A percentile compares a stretch with the other conserved stretches of the same genome.
phyloP scores from a whole-genome alignment of 1,139 yeast genomes.

The Debaryomyces sp. region DNA sequence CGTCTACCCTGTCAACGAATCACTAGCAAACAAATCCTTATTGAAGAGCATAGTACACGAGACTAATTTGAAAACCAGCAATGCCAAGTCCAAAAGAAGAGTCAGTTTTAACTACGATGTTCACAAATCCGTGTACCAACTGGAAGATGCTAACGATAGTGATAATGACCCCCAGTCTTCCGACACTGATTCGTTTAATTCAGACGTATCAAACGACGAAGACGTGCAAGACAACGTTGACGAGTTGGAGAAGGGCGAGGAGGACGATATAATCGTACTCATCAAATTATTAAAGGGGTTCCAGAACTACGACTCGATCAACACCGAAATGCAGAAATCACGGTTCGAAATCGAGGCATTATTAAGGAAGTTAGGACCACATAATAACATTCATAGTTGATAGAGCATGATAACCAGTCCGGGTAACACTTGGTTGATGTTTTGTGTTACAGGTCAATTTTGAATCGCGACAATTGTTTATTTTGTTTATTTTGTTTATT shows the following conservation, averaged over 20 bases:
- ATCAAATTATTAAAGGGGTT: conserved; percentile 57
- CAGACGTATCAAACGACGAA: not conserved
- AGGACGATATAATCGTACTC: conserved; percentile 26
- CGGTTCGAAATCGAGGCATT: conserved; percentile 56
- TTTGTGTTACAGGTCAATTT: conserved; percentile 1
- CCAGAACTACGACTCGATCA: conserved; percentile 70
- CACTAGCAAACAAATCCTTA: conserved; percentile 13
- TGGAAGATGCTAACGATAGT: conserved; percentile 8
- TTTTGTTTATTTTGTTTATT: conserved; percentile 8
- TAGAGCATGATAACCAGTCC: conserved; percentile 3
- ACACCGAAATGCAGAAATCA: conserved; percentile 66
- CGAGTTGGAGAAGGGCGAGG: conserved; percentile 16
- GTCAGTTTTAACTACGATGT: conserved; percentile 39
- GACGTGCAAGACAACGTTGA: conserved; percentile 5
- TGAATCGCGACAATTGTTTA: conserved; percentile 8
- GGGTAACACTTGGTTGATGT: conserved; percentile 11
- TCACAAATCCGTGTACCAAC: conserved; percentile 9
- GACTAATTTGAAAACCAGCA: conserved; percentile 26
- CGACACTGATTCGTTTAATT: not conserved
- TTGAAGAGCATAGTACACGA: conserved; percentile 33
- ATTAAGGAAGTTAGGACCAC: conserved; percentile 46
- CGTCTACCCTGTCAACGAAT: not conserved
- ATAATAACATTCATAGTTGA: conserved; percentile 44
- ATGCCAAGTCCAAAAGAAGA: conserved; percentile 25
- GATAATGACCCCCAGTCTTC: conserved; percentile 6